phyloP scores from a whole-genome alignment of 1,139 yeast genomes.

The Geotrichum histeridarum region DNA sequence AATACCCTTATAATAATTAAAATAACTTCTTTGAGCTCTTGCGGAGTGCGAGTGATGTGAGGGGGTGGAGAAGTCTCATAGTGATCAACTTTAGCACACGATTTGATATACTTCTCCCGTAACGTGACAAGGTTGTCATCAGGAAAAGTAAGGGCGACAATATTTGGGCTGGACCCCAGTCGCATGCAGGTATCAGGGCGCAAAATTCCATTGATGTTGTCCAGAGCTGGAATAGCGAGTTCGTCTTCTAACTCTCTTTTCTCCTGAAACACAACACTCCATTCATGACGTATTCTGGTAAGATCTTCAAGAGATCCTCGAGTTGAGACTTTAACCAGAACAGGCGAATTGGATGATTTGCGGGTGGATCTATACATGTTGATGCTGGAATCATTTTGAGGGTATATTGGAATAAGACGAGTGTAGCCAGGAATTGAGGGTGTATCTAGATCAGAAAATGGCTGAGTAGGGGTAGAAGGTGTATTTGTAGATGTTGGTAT shows the following conservation, averaged over 20 bases:
- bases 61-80: constrained; percentile 7
- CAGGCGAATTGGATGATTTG: constrained; percentile 23
- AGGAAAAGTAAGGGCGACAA: constrained; percentile 27
- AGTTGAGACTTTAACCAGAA: constrained; percentile 27
- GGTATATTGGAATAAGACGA: constrained; percentile 27
- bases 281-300: constrained; percentile 31
- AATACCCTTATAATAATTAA: constrained; percentile 39
- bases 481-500: background rate
- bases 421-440: constrained; percentile 27
- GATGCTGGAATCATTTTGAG: constrained; percentile 27
- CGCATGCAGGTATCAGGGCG: constrained; percentile 28
- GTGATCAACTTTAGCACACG: constrained; percentile 11
- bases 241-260: constrained; percentile 11
- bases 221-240: constrained; percentile 18
- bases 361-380: constrained; percentile 29
- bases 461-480: background rate
- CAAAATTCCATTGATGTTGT: constrained; percentile 26
- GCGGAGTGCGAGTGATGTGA: constrained; percentile 14
- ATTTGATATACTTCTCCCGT: constrained; percentile 25
- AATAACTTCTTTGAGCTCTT: constrained; percentile 36
- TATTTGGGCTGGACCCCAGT: constrained; percentile 23
- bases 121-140: constrained; percentile 26
- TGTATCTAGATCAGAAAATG: constrained; percentile 1
- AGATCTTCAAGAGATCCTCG: constrained; percentile 30
- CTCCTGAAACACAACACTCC: constrained; percentile 26